Base-by-base conservation (phyloP, 2,329 filamentous ascomycete genomes). In the Cladophialophora psammophila region DNA sequence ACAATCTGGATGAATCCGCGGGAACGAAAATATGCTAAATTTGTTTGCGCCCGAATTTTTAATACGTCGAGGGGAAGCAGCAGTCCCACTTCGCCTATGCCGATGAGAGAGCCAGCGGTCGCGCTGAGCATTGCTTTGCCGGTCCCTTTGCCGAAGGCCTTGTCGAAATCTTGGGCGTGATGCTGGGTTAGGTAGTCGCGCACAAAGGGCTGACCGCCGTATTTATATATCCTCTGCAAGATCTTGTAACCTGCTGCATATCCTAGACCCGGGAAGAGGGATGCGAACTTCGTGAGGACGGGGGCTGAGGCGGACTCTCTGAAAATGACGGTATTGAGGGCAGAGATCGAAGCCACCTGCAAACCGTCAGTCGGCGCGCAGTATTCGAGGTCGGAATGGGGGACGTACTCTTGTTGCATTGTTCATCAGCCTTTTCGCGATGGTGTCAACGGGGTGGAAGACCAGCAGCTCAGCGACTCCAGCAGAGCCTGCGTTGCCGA, bases 41-140 rank as follows among this genome's bases (percentile, higher is more conserved):
- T 99, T 73, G 95, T 99, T 84, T 99, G 95, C 76, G 95, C 90
- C 88, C 99, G 99, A 84, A 99, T 99, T 88, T 99, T 99, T 71
- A 99, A 87, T 45, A 99, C 94, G 75, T 99, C 95, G 68, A 99
- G 88, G 50, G 95, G 95, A 48, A 99, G 87, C 38, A 99, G 88
- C 35, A 99, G 88, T 66, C 99, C 88, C 72, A 99, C 96, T 84
- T 99, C 95, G 77, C 95, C 95, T 75, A 99, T 97, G 75, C 95
- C 95, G 76, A 99, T 96, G 76, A 99, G 78, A 82, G 92, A 93
- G 84, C 95, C 95, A 70, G 95, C 95, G 60, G 93, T 96, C 26
- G 95, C 97, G 83, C 97, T 93, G 91, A 99, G 91, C 75, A 99
- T 93, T 13, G 95, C 94, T 86, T 99, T 98, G 80, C 95, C 95